Base-by-base conservation (phyloP, 495 filamentous ascomycete genomes). In the Tuber magnatum region DNA sequence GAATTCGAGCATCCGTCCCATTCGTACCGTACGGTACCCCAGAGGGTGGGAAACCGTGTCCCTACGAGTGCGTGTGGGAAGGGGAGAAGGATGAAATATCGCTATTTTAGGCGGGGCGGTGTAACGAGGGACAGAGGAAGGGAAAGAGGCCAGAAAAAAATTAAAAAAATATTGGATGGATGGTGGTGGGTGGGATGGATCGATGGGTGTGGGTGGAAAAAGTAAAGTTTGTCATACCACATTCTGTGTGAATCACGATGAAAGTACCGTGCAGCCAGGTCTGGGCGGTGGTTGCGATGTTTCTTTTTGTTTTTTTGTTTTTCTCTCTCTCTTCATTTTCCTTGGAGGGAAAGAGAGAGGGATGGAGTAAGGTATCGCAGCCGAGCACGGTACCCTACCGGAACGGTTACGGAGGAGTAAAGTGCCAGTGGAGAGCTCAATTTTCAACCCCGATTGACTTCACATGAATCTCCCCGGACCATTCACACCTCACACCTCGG, bases 71-170 rank as follows among this genome's bases (percentile, higher is more conserved):
- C 16, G n/a, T 28, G n/a, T 61, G 51, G 56, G 28, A 65, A 32
- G 28, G 56, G 56, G 3, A 32, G 28, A 24, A 12, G 48, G 12
- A 35, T 16, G 56, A 35, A 65, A 35, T 32, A 65, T 65, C 56
- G 28, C 56, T 65, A 65, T 65, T 65, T 65, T 65, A 65, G 56
- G 56, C 18, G 56, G 56, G 56, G 56, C 56, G 28, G 56, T 65
- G 56, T 65, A 65, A 65, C 56, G 56, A 65, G 12, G 56, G 16
- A 65, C 56, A 65, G 48, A 56, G 22, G 28, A 4, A 65, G 56
- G 56, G 28, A 35, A 3, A 35, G n/a, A 7, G 14, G 56, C 3
- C 0, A 16, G 16, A 65, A 65, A 65, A 65, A 61, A 12, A 35
- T 16, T 2, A 18, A 65, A 35, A 14, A 35, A 18, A 61, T 61